These are phyloP conservation scores for Daldinia loculata DNA, from an alignment of 495 filamentous ascomycete species.

Conservation along the genomic window DNA sequence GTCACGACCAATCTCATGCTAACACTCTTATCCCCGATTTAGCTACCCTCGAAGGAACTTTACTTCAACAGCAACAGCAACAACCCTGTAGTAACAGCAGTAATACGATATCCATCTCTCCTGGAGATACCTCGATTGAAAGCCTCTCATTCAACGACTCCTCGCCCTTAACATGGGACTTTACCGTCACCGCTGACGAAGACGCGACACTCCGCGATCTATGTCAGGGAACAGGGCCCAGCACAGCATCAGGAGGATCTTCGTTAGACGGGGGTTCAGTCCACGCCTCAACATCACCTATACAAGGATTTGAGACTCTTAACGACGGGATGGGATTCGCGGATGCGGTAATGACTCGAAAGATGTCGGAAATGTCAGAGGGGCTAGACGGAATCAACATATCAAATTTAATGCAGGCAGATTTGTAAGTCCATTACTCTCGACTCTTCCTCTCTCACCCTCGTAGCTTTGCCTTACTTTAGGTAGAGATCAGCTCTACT, in stretches of 20 bases:
- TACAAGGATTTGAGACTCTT: slow-evolving; percentile 37
- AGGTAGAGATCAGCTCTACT: slow-evolving; percentile 65
- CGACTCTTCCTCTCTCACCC: background rate
- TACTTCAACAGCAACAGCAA: slow-evolving; percentile 37
- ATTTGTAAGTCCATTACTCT: slow-evolving; percentile 23
- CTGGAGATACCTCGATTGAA: slow-evolving; percentile 27
- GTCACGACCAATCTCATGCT: background rate
- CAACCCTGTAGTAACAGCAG: slow-evolving; percentile 5
- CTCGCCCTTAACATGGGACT: slow-evolving; percentile 34
- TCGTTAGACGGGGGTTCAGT: slow-evolving; percentile 37
- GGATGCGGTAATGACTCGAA: slow-evolving; percentile 18
- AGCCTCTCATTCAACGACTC: slow-evolving; percentile 28
- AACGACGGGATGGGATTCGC: slow-evolving; percentile 25
- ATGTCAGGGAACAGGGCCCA: slow-evolving; percentile 24
- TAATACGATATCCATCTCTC: slow-evolving; percentile 18
- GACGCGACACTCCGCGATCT: slow-evolving; percentile 25
- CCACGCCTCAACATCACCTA: slow-evolving; percentile 36
- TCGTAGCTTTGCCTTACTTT: background rate
- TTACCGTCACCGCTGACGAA: slow-evolving; percentile 29
- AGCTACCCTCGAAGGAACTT: slow-evolving; percentile 38
- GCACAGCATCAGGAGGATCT: slow-evolving; percentile 24
- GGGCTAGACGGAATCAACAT: slow-evolving; percentile 37
- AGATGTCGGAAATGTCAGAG: slow-evolving; percentile 28
- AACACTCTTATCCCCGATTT: background rate
- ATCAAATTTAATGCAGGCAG: slow-evolving; percentile 41